A percentile compares a stretch with the other conserved stretches of the same genome.
Conservation (phyloP, 148 eudicot species). For the Spergularia marina region DNA sequence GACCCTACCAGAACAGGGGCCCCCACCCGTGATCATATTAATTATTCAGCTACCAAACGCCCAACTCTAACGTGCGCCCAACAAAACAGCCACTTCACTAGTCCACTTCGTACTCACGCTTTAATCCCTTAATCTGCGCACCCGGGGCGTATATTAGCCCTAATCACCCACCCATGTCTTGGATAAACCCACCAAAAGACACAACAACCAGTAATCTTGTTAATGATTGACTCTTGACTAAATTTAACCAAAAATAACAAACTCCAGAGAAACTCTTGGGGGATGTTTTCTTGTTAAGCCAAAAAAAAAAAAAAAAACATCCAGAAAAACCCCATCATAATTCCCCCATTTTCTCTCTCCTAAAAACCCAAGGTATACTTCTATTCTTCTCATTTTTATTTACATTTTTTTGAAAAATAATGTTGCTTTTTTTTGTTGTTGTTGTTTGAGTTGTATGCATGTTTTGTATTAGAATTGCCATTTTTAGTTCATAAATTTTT, state of each 20-base stretch:
- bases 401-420: too few relatives aligned
- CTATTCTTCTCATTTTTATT: too few relatives aligned
- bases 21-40: too few relatives aligned
- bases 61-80: too few relatives aligned
- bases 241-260: not conserved
- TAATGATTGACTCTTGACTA: slow-evolving; percentile 3
- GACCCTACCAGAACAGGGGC: too few relatives aligned
- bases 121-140: not conserved
- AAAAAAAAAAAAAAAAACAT: not conserved
- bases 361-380: not conserved
- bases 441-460: too few relatives aligned
- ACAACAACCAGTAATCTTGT: not conserved
- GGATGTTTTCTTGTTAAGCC: too few relatives aligned
- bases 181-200: not conserved
- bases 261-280: not conserved
- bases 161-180: not conserved
- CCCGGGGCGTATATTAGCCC: not conserved
- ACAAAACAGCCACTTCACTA: not conserved
- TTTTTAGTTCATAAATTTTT: too few relatives aligned
- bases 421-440: too few relatives aligned
- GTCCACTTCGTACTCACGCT: not conserved
- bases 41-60: too few relatives aligned
- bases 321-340: not conserved
- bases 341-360: not conserved
- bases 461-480: too few relatives aligned